These are phyloP conservation scores for Rhizoclosmatium sp. DNA, from an alignment of 192 early-diverging fungal species.

Conservation along the genomic window DNA sequence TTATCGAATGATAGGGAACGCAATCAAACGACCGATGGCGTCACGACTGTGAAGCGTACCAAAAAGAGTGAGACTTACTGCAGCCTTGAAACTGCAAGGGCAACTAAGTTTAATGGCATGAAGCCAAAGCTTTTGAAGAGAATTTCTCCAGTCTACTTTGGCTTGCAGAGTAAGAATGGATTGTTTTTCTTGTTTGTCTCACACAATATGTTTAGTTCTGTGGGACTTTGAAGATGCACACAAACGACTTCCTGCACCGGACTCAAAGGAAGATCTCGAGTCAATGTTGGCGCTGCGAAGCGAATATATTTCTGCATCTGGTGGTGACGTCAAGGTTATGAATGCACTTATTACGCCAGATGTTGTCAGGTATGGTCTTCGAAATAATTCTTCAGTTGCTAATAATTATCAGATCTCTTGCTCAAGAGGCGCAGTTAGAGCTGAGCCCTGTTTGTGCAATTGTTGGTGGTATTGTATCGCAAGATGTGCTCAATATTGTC, in stretches of 20 bases:
- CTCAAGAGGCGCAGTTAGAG: conserved; percentile 65
- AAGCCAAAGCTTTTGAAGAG: conserved; percentile 34
- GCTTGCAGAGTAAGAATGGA: conserved; percentile 35
- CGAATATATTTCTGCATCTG: conserved; percentile 1
- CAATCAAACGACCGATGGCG: conserved; percentile 38
- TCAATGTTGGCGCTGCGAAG: conserved; percentile 33
- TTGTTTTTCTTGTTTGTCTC: background rate
- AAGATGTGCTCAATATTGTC: conserved; percentile 89
- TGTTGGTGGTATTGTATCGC: conserved; percentile 86
- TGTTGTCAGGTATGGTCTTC: conserved; percentile 3
- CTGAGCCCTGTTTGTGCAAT: conserved; percentile 83
- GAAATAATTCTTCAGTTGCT: background rate
- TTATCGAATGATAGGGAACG: conserved; percentile 11
- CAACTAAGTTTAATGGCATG: background rate
- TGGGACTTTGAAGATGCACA: conserved; percentile 43
- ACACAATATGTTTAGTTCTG: conserved; percentile 38
- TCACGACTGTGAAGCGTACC: conserved; percentile 41
- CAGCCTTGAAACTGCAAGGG: conserved; percentile 27
- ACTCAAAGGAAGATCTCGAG: conserved; percentile 46
- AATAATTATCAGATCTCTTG: conserved; percentile 52
- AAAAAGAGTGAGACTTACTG: conserved; percentile 51
- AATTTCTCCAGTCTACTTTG: conserved; percentile 46
- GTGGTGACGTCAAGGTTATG: background rate
- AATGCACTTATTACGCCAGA: conserved; percentile 6
- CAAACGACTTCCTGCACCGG: conserved; percentile 30